Conservation (phyloP, 2,329 filamentous ascomycete species). For the Ophiostoma himal-ulmi region DNA sequence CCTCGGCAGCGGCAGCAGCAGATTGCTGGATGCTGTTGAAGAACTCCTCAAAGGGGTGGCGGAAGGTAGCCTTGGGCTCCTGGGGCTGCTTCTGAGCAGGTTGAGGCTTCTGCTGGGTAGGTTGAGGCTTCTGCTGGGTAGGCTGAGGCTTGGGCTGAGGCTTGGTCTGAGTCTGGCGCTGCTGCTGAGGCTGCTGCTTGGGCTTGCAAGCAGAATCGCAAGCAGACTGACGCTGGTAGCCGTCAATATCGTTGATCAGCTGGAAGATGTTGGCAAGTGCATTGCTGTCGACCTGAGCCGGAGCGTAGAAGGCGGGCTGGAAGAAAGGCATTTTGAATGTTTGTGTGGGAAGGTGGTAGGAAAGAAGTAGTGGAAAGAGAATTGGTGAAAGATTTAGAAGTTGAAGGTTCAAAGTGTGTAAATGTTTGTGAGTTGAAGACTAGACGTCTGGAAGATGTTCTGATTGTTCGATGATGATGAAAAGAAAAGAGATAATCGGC, state of each 20-base stretch:
- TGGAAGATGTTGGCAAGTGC: conserved; percentile 47
- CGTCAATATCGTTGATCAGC: conserved; percentile 56
- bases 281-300: conserved; percentile 25
- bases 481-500: background rate
- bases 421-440: background rate
- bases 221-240: conserved; percentile 42
- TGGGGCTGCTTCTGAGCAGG: background rate
- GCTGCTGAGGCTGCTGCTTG: conserved; percentile 20
- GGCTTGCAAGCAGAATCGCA: conserved; percentile 15
- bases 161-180: conserved; percentile 23
- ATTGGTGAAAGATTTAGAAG: background rate
- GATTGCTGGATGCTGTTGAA: conserved; percentile 4
- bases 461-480: conserved; percentile 9
- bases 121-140: background rate
- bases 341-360: background rate
- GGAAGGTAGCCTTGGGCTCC: background rate
- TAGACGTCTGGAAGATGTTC: background rate
- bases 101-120: background rate
- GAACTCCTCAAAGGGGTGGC: conserved; percentile 6
- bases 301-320: conserved; percentile 40
- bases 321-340: conserved; percentile 39
- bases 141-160: conserved; percentile 13
- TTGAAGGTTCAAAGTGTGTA: background rate
- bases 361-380: background rate
- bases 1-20: background rate